A percentile compares a stretch with the other conserved stretches of the same genome.
Conservation (phyloP, 23 red algal genomes). For the Agarophyton chilense region DNA sequence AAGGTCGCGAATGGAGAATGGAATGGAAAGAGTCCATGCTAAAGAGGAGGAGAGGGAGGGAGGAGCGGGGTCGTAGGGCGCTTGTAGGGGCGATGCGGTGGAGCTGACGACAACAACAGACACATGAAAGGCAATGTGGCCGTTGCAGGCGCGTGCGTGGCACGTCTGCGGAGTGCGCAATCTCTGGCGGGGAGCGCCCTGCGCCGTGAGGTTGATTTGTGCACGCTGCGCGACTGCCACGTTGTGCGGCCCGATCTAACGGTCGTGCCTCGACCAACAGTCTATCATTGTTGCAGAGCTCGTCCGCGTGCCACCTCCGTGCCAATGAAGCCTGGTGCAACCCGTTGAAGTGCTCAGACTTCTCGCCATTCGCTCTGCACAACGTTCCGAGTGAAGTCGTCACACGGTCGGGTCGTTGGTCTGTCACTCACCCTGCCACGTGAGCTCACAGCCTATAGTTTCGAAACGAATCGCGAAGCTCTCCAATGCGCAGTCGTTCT, state of each 20-base stretch:
- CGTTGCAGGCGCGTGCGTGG: slow-evolving; percentile 7
- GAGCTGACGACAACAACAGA: background rate
- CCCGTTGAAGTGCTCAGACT: too few relatives aligned
- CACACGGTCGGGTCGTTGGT: too few relatives aligned
- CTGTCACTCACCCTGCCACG: too few relatives aligned
- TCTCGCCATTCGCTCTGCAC: too few relatives aligned
- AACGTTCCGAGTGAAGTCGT: too few relatives aligned
- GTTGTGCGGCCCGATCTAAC: background rate
- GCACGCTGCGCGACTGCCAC: background rate
- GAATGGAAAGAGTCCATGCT: too few relatives aligned
- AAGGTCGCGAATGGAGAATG: too few relatives aligned
- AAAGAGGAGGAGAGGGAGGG: too few relatives aligned
- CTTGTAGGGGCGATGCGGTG: too few relatives aligned
- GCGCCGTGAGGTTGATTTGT: background rate
- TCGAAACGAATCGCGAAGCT: too few relatives aligned
- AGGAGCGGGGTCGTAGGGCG: background rate
- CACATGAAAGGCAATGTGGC: slow-evolving; percentile 6
- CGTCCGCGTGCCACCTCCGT: background rate
- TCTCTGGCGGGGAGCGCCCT: background rate
- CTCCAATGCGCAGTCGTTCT: too few relatives aligned
- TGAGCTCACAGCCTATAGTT: too few relatives aligned
- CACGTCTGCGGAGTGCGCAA: background rate
- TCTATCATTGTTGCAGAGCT: background rate
- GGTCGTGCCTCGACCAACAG: background rate
- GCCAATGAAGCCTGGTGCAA: background rate